Evolutionary conservation across 2,329 filamentous ascomycete species (phyloP).

Genomic region (Davidsoniella virescens): DNA sequence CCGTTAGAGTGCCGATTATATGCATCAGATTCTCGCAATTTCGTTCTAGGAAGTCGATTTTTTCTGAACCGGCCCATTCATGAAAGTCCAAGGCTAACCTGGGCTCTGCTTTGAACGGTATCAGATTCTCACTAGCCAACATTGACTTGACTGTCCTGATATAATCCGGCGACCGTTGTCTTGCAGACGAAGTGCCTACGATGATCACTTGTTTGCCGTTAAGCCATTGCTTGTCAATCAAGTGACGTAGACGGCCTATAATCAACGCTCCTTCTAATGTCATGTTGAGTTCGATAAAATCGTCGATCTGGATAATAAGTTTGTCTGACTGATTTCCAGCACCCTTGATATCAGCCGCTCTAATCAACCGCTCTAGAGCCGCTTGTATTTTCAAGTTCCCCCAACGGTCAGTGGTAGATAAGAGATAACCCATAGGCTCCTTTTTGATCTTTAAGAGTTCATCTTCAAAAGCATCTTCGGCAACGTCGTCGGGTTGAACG

Average conservation of each 20-base stretch:
- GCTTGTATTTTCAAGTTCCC: conserved; percentile 44
- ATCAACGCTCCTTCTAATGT: conserved; percentile 54
- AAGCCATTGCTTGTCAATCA: conserved; percentile 56
- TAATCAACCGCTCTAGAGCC: conserved; percentile 39
- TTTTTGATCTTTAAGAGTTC: conserved; percentile 29
- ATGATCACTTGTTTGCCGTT: conserved; percentile 58
- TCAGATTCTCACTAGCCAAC: conserved; percentile 26
- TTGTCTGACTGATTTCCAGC: conserved; percentile 23
- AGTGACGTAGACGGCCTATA: conserved; percentile 50
- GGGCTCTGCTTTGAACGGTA: conserved; percentile 14
- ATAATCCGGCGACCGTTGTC: conserved; percentile 31
- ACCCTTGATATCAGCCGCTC: conserved; percentile 26
- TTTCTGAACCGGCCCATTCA: conserved; percentile 12
- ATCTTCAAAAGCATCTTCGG: conserved; percentile 23
- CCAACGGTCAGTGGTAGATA: conserved; percentile 34
- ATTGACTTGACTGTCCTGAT: conserved; percentile 24
- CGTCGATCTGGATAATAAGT: conserved; percentile 62
- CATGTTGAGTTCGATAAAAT: conserved; percentile 62
- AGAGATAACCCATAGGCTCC: conserved; percentile 18
- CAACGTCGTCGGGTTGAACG: conserved; percentile 4
- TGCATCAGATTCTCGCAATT: conserved; percentile 11
- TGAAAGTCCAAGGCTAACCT: conserved; percentile 10
- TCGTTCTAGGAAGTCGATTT: conserved; percentile 10
- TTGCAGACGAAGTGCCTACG: conserved; percentile 56
- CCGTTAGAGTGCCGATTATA: conserved; percentile 1